phyloP scores from a whole-genome alignment of 2,329 filamentous ascomycete genomes.

The Hymenoscyphus fructigenus region DNA sequence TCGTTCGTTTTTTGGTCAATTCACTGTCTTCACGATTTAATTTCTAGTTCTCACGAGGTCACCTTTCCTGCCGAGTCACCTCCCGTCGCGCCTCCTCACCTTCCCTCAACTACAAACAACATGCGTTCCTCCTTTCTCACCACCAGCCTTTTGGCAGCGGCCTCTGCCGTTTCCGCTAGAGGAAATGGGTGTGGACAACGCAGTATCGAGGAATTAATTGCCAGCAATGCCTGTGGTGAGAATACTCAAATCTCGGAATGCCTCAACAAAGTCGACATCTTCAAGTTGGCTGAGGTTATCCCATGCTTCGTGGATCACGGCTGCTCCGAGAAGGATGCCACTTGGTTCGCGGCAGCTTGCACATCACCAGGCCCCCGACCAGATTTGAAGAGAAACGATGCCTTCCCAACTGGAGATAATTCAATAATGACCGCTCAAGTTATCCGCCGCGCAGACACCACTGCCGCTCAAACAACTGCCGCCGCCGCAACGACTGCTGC shows the following conservation, averaged over 20 bases:
- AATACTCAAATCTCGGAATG: slow-evolving; percentile 24
- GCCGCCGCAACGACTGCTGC: background rate
- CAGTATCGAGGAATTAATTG: slow-evolving; percentile 24
- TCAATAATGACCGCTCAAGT: background rate
- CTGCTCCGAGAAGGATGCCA: slow-evolving; percentile 25
- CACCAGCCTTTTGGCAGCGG: slow-evolving; percentile 18
- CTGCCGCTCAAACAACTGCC: slow-evolving; percentile 3
- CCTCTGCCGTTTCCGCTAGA: slow-evolving; percentile 23
- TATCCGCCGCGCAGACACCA: background rate
- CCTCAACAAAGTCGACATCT: slow-evolving; percentile 20
- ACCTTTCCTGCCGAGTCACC: background rate
- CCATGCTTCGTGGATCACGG: slow-evolving; percentile 28
- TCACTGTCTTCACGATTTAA: slow-evolving; percentile 1
- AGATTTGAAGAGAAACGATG: slow-evolving; percentile 25
- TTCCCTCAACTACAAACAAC: background rate
- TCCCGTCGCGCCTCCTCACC: background rate
- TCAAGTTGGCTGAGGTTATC: slow-evolving; percentile 23
- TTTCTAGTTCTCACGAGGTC: background rate
- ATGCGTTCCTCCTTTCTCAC: slow-evolving; percentile 28
- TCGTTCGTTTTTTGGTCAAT: background rate
- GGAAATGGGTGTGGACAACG: slow-evolving; percentile 19
- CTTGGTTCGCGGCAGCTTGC: slow-evolving; percentile 26
- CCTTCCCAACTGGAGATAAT: slow-evolving; percentile 2
- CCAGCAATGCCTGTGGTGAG: slow-evolving; percentile 26
- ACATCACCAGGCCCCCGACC: slow-evolving; percentile 12